A percentile compares a stretch with the other conserved stretches of the same genome.
These are phyloP conservation scores for Aspergillus flavus DNA, from an alignment of 2,329 filamentous ascomycete genomes.

Conservation along the genomic window DNA sequence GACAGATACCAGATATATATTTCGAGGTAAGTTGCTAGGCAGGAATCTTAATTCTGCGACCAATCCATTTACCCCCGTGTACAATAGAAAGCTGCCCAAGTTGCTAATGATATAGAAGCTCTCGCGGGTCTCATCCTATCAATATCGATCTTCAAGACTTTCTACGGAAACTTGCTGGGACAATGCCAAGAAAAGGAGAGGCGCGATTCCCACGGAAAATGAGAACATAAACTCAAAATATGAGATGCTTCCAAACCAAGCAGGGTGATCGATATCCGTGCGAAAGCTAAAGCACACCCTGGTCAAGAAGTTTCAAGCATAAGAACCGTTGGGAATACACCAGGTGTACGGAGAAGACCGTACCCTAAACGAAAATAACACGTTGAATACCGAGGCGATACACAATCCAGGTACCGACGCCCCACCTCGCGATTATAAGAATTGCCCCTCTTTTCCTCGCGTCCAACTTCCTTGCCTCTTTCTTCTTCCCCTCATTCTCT, in stretches of 20 bases:
- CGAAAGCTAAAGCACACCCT: background rate
- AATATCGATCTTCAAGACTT: background rate
- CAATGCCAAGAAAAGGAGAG: background rate
- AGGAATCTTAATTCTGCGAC: too few species aligned
- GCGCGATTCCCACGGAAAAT: background rate
- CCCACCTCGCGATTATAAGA: slow-evolving; percentile 8
- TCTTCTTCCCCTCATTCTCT: background rate
- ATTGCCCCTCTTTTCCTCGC: slow-evolving; percentile 2
- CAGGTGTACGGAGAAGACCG: background rate
- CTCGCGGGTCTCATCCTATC: too few species aligned
- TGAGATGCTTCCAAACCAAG: background rate
- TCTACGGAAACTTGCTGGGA: background rate
- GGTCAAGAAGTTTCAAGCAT: background rate
- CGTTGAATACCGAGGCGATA: background rate
- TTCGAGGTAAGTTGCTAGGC: too few species aligned
- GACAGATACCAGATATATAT: too few species aligned
- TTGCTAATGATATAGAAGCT: too few species aligned
- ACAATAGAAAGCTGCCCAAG: too few species aligned
- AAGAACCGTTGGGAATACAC: background rate
- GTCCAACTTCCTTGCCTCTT: background rate
- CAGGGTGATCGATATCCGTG: background rate
- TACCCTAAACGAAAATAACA: background rate
- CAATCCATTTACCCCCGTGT: too few species aligned
- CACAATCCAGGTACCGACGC: background rate
- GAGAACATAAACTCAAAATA: background rate